Evolutionary conservation across 176 grass and related monocot genomes (phyloP).

Genomic region (Phyllostachys edulis): DNA sequence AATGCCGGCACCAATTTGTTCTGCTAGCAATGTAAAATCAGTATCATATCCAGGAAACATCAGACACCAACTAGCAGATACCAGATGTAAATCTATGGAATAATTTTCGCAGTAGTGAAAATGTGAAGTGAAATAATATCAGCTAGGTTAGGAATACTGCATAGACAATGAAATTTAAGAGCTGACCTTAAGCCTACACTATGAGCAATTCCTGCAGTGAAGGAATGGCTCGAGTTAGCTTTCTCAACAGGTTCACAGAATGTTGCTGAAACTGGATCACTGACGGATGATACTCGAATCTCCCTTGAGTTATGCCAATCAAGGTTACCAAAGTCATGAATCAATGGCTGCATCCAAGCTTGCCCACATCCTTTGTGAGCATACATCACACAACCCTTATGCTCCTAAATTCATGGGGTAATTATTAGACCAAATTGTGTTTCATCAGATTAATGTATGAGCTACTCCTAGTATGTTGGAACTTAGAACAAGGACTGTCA

Average conservation of each 20-base stretch:
- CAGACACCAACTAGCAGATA: neutral
- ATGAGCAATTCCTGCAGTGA: constrained; percentile 75
- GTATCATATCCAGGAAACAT: neutral
- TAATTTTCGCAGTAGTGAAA: neutral
- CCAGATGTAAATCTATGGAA: neutral
- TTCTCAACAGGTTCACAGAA: constrained; percentile 97
- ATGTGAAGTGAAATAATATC: neutral
- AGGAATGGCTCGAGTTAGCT: constrained; percentile 87
- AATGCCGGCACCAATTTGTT: neutral
- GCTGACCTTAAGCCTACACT: constrained; percentile 75
- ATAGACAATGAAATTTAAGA: neutral
- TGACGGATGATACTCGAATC: constrained; percentile 77
- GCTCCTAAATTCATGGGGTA: neutral
- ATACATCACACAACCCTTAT: constrained; percentile 93
- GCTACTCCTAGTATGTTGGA: neutral
- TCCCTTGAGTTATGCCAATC: constrained; percentile 55
- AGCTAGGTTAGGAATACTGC: neutral
- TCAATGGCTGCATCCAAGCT: constrained; percentile 91
- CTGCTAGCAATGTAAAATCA: neutral
- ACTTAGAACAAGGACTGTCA: neutral
- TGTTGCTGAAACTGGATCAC: constrained; percentile 76
- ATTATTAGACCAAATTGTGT: neutral
- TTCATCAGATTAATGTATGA: neutral
- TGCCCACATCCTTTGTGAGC: constrained; percentile 84
- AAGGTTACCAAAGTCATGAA: constrained; percentile 63